Conservation (phyloP, 768 basidiomycete genomes). For the Botryobasidium botryosum region DNA sequence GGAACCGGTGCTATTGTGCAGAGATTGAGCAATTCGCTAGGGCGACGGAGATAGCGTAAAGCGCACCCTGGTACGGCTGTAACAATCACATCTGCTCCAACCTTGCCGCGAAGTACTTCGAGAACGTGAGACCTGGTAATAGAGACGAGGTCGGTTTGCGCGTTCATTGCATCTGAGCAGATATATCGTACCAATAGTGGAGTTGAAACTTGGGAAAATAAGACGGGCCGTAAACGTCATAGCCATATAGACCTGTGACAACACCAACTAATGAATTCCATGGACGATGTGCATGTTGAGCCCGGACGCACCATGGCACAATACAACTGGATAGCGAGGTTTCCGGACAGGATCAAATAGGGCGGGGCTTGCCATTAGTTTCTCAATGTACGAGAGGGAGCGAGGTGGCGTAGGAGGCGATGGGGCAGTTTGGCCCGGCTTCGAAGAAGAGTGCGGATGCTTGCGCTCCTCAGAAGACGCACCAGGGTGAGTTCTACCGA, state of each 20-base stretch:
- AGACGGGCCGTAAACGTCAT: conserved; percentile 73
- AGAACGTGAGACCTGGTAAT: conserved; percentile 43
- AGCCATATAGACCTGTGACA: conserved; percentile 71
- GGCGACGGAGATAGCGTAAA: background rate
- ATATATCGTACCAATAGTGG: conserved; percentile 61
- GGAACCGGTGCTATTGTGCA: conserved; percentile 58
- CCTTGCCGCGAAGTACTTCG: conserved; percentile 52
- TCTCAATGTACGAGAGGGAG: conserved; percentile 18
- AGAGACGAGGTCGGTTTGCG: background rate
- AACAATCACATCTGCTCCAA: conserved; percentile 91
- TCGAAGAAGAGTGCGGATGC: too few species aligned
- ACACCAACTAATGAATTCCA: background rate
- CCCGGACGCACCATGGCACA: conserved; percentile 75
- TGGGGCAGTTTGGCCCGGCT: too few species aligned
- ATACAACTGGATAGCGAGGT: conserved; percentile 78
- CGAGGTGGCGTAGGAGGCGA: conserved; percentile 13
- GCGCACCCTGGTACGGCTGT: conserved; percentile 84
- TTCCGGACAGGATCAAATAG: conserved; percentile 61
- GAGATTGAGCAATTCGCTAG: background rate
- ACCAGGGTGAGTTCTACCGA: too few species aligned
- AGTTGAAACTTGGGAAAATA: conserved; percentile 68
- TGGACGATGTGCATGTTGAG: background rate
- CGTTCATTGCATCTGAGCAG: background rate
- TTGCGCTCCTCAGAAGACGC: too few species aligned
- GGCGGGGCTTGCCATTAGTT: conserved; percentile 54